Base-by-base conservation (phyloP, 2,329 filamentous ascomycete species). In the Lecanoromycetidae sp. region DNA sequence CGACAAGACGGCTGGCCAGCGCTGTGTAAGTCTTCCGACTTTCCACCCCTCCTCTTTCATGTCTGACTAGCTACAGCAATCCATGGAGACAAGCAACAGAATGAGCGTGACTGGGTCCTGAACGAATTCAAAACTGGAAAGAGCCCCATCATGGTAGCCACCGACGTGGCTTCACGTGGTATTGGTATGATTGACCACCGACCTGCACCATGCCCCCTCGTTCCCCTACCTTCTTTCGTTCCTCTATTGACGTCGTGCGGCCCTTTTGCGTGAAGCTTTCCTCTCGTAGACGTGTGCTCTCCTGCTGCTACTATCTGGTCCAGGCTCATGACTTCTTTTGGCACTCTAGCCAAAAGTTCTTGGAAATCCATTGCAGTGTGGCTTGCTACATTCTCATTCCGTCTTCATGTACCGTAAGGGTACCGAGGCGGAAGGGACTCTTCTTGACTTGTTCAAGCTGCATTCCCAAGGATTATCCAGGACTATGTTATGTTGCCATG, bases 71-170 rank as follows among this genome's bases (percentile, higher is more conserved):
- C 48, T 34, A 15, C 54, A 91, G 86, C 91, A 54, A 96, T 98
- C 59, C 91, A 98, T 75, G 91, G 91, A 63, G 91, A 96, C 73
- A 96, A 96, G 76, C 88, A 95, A 66, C 91, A 98, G 65, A 94
- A 95, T 69, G 91, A 98, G 74, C 88, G 91, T 74, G 91, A 96
- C 69, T 96, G 91, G 87, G 91, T 96, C 61, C 76, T 98, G 65
- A 93, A 96, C 69, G 90, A 96, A 69, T 98, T 98, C 80, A 98
- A 96, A 81, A 86, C 85, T 56, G 88, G 87, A 71, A 95, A 96
- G 77, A 94, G 87, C 73, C 91, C 91, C 65, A 94, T 98, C 80
- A 94, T 98, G 88, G 91, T 98, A 73, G 91, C 91, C 72, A 98
- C 91, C 57, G 91, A 96, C 65, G 91, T 98, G 71, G 91, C 91